Base-by-base conservation (phyloP, 495 filamentous ascomycete genomes). In the Echria macrotheca region DNA sequence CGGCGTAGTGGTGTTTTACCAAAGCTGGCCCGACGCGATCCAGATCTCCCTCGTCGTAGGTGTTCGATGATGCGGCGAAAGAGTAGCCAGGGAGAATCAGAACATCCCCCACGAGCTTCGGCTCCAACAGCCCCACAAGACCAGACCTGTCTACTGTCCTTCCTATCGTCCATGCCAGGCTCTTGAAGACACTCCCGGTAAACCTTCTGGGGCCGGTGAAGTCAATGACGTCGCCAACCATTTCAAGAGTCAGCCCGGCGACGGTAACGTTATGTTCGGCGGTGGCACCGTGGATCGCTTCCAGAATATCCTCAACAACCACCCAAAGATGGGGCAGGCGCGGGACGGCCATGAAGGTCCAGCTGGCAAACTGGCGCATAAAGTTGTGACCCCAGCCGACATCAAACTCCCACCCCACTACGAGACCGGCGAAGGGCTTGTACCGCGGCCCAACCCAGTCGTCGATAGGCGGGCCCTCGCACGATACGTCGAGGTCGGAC, bases 331-430 rank as follows among this genome's bases (percentile, higher is more conserved):
- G 50, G 26, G 37, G 37, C 28, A 21, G 33, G 11, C 28, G 11
- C 12, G 50, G 50, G 10, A 6, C 10, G 2, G 50, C 36, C 44
- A 53, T 26, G 28, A 53, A 43, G 12, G 22, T 22, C 50, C 50
- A 53, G 15, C 26, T 53, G 14, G 36, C 29, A n/a, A 53, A 53
- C 37, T 53, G 36, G 0, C 38, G 26, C 31, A 47, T 35, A 33
- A 47, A 33, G 44, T 47, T 41, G 26, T 40, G 25, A 36, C 35
- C 42, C 43, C 50, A 47, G 15, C 50, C 43, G 14, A 47, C 28
- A 28, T 53, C 50, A n/a, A 53, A 53, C 26, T 53, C 50, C 50
- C 44, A 53, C 3, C 50, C 50, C 7, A 53, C 50, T 0, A 53
- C 50, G 10, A 53, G 35, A 24, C 33, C 33, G 1, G 38, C 43